A percentile compares a stretch with the other conserved stretches of the same genome.
Conservation (phyloP, 2,329 filamentous ascomycete genomes). For the Bipolaris victoriae region DNA sequence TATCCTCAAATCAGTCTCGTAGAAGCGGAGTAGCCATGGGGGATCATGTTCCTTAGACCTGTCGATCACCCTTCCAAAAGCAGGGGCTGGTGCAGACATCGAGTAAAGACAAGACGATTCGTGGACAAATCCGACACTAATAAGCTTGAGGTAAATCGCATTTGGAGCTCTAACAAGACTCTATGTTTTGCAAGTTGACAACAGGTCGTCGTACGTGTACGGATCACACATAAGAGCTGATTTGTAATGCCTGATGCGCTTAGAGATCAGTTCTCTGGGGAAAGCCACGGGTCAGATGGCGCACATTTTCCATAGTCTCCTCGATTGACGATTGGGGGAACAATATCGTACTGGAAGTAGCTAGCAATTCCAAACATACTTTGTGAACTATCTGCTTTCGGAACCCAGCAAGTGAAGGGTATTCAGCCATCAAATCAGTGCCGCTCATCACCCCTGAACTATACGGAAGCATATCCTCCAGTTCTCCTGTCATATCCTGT, state of each 20-base stretch:
- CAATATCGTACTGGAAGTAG: slow-evolving; percentile 8
- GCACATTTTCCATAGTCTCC: slow-evolving; percentile 5
- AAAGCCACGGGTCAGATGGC: slow-evolving; percentile 13
- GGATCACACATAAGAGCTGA: background rate
- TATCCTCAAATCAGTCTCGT: slow-evolving; percentile 12
- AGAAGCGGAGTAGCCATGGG: slow-evolving; percentile 3
- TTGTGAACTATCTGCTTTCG: no score
- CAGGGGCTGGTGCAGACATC: slow-evolving; percentile 8
- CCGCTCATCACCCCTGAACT: no score
- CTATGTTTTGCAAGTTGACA: background rate
- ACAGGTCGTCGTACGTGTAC: slow-evolving; percentile 3
- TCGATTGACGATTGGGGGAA: slow-evolving; percentile 7
- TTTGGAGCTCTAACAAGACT: background rate
- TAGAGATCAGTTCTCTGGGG: background rate
- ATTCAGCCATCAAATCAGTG: no score
- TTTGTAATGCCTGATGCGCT: slow-evolving; percentile 10
- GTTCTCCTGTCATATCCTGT: no score
- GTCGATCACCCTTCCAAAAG: slow-evolving; percentile 13
- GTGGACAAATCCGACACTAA: slow-evolving; percentile 11
- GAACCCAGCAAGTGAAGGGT: no score
- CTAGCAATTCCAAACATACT: slow-evolving; percentile 12
- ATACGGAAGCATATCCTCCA: no score
- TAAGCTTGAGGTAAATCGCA: slow-evolving; percentile 6
- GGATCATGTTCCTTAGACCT: slow-evolving; percentile 11
- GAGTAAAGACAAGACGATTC: slow-evolving; percentile 3